Percentiles rank a stretch among this genome's conserved stretches.
Evolutionary conservation across 139 green algal genomes (phyloP).

Genomic region (Picochlorum sp.): DNA sequence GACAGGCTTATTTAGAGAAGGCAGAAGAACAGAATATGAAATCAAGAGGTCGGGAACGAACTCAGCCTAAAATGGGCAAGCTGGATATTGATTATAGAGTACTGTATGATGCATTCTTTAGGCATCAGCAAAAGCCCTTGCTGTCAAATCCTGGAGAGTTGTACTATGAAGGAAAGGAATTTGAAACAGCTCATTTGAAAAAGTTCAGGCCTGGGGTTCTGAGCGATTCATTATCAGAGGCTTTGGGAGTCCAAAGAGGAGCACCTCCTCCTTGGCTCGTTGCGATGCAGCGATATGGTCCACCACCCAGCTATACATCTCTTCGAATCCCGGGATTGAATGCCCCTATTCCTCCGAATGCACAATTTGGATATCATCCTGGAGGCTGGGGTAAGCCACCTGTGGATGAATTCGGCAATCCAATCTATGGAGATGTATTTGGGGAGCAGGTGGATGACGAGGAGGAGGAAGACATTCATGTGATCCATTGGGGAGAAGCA

Average conservation of each 20-base stretch:
- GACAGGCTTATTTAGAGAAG: slow-evolving; percentile 81
- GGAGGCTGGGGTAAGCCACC: slow-evolving; percentile 97
- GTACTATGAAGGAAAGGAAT: slow-evolving; percentile 96
- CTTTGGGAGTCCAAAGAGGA: slow-evolving; percentile 75
- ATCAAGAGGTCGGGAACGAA: slow-evolving; percentile 52
- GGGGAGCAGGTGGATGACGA: slow-evolving; percentile 29
- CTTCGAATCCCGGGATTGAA: slow-evolving; percentile 86
- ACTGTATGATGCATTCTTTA: slow-evolving; percentile 98
- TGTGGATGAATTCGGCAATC: slow-evolving; percentile 52
- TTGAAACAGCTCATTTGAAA: slow-evolving; percentile 31
- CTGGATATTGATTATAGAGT: slow-evolving; percentile 98
- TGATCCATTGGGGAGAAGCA: slow-evolving; percentile 70
- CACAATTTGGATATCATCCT: slow-evolving; percentile 79
- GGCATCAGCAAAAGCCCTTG: slow-evolving; percentile 90
- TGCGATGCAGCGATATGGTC: slow-evolving; percentile 97
- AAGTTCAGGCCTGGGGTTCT: slow-evolving; percentile 21
- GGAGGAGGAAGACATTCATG: slow-evolving; percentile 36
- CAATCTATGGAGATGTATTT: slow-evolving; percentile 98
- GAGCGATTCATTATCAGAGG: slow-evolving; percentile 18
- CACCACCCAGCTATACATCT: slow-evolving; percentile 87
- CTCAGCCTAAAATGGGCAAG: slow-evolving; percentile 88
- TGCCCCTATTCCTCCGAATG: slow-evolving; percentile 82
- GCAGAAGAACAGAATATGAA: slow-evolving; percentile 83
- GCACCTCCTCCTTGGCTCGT: slow-evolving; percentile 91
- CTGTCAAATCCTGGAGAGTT: slow-evolving; percentile 79